These are phyloP conservation scores for Tulasnella sp. DNA, from an alignment of 768 basidiomycete genomes.

Conservation along the genomic window DNA sequence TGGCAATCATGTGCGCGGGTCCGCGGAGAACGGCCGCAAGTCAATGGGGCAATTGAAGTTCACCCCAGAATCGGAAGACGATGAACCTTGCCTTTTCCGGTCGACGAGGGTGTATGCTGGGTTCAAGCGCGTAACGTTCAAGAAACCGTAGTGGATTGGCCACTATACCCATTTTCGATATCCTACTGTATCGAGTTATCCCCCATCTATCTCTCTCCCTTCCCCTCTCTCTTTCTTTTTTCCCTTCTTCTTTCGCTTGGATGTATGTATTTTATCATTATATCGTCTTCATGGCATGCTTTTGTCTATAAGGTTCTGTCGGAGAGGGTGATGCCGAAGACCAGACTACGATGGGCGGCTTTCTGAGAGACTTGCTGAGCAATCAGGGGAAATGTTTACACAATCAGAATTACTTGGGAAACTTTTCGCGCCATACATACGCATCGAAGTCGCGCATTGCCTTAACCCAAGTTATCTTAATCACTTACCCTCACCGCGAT, in stretches of 20 bases:
- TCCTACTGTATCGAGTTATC: background rate
- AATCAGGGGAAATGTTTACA: background rate
- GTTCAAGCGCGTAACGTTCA: background rate
- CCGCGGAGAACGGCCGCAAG: background rate
- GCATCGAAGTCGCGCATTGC: background rate
- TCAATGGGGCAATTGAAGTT: background rate
- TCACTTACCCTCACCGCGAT: background rate
- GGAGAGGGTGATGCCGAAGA: background rate
- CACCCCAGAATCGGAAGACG: background rate
- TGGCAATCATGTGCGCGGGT: background rate
- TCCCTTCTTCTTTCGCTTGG: background rate
- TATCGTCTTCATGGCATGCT: background rate
- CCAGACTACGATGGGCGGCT: background rate
- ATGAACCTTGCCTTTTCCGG: background rate
- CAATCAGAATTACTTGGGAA: background rate
- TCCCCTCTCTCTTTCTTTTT: background rate
- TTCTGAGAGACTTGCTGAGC: background rate
- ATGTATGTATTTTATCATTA: background rate
- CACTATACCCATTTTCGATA: background rate
- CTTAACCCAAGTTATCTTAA: background rate
- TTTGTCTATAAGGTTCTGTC: background rate
- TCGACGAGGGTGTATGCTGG: slow-evolving; percentile 6
- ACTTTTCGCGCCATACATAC: background rate
- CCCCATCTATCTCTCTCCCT: background rate
- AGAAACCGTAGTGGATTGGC: background rate